These are phyloP conservation scores for Camellia japonica DNA, from an alignment of 148 eudicot genomes.

Conservation along the genomic window DNA sequence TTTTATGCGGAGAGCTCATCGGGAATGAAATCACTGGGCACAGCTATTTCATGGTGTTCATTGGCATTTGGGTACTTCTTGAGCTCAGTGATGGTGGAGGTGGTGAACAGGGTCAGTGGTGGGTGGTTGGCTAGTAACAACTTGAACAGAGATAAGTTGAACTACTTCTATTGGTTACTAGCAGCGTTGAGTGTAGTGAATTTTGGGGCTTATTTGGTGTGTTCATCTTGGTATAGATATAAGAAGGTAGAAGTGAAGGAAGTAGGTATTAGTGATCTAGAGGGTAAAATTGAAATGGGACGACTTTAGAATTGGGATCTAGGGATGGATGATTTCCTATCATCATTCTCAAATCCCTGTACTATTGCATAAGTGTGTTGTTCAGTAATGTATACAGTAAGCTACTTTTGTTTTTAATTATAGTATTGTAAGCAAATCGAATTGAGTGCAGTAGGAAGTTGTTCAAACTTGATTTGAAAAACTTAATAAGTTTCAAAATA, in stretches of 20 bases:
- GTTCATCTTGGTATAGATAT: conserved; percentile 50
- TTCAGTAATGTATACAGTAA: neutral
- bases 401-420: no score
- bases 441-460: no score
- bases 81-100: conserved; percentile 44
- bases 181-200: conserved; percentile 41
- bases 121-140: conserved; percentile 52
- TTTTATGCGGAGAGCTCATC: conserved; percentile 45
- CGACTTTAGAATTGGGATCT: neutral
- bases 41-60: conserved; percentile 49
- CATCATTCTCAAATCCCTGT: neutral
- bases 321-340: neutral
- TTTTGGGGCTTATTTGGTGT: conserved; percentile 37
- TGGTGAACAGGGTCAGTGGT: conserved; percentile 46
- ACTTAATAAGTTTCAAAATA: no score
- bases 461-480: no score
- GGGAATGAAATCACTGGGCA: conserved; percentile 46
- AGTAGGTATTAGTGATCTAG: neutral
- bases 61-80: conserved; percentile 39
- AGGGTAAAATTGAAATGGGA: conserved; percentile 14
- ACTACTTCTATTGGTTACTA: conserved; percentile 48
- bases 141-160: conserved; percentile 41
- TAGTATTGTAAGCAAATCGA: no score
- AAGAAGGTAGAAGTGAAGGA: conserved; percentile 27
- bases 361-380: neutral